Evolutionary conservation across 2,329 filamentous ascomycete genomes (phyloP).

Genomic region (Neofusicoccum kwambonambiense): DNA sequence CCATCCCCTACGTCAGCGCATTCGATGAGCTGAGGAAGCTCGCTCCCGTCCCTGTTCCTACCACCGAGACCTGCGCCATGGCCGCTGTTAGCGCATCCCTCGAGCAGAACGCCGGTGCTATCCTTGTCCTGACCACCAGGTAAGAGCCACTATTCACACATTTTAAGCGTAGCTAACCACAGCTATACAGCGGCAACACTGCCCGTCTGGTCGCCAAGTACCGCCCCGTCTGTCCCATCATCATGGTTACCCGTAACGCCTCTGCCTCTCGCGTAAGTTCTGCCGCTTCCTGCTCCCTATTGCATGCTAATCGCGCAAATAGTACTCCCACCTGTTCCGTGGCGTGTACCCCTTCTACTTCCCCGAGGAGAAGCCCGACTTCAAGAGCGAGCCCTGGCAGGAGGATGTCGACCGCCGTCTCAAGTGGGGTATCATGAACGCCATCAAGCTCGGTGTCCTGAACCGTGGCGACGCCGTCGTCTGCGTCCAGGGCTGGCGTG

Average conservation of each 20-base stretch:
- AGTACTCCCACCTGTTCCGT: constrained; percentile 91
- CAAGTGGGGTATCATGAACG: constrained; percentile 92
- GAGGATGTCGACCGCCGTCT: constrained; percentile 97
- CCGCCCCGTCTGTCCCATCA: constrained; percentile 96
- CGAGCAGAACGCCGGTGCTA: constrained; percentile 93
- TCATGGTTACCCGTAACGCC: constrained; percentile 93
- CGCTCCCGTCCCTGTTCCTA: constrained; percentile 77
- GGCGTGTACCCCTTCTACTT: constrained; percentile 98
- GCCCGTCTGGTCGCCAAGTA: constrained; percentile 97
- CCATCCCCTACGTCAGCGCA: constrained; percentile 93
- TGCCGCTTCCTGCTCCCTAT: not conserved
- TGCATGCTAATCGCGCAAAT: constrained; percentile 19
- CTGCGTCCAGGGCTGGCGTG: constrained; percentile 88
- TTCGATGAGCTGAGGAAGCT: constrained; percentile 93
- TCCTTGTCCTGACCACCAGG: constrained; percentile 92
- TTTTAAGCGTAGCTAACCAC: constrained; percentile 23
- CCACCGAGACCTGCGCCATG: constrained; percentile 94
- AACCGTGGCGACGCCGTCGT: constrained; percentile 71
- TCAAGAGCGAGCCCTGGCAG: constrained; percentile 91
- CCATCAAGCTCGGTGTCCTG: constrained; percentile 77
- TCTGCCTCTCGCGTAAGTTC: constrained; percentile 68
- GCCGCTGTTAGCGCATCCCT: constrained; percentile 92
- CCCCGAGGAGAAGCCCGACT: constrained; percentile 91
- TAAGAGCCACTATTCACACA: constrained; percentile 38
- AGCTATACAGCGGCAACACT: constrained; percentile 69